Base-by-base conservation (phyloP, 176 grass and related monocot genomes). In the Zea mays region DNA sequence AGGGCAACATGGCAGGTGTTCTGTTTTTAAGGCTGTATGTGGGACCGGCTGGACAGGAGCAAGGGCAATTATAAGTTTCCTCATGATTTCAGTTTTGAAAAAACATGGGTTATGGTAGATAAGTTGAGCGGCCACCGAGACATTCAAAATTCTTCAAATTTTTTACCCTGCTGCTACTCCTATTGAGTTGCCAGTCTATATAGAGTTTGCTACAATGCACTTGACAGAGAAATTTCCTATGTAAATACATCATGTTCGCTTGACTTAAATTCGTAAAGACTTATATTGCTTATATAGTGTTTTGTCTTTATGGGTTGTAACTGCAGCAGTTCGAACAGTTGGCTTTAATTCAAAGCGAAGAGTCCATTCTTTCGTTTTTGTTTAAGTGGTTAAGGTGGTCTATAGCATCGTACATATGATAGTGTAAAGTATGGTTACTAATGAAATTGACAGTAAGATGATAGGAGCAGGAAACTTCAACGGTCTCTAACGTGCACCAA, bases 1-100 rank as follows among this genome's bases (percentile, higher is more conserved):
- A n/a, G 62, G 65, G 81, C 71, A 57, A 48, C 40, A 84, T 63
- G 72, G 76, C 81, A 76, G 81, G 57, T 75, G 47, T 19, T 47
- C 27, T 71, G 76, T 81, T 84, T 88, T 80, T 57, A 74, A 84
- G 75, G 71, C 65, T 76, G 76, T 82, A 42, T 42, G 77, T 49
- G 86, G 76, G 86, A 50, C 77, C 81, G 41, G 3, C n/a, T 11
- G 43, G 36, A 41, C 62, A 9, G 44, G 44, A 54, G n/a, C 8
- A 58, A 57, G 54, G 66, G 47, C 68, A 84, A 83, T 27, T 38
- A 68, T 65, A 43, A 58, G 27, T 50, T 67, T 8, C 27, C 10
- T 55, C 37, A 56, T 69, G 76, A 79, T 79, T n/a, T 64, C 58
- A 46, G 9, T 52, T 77, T 62, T 44, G 20, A 49, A 72, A 79